A percentile compares a stretch with the other conserved stretches of the same genome.
Conservation (phyloP, 78 protist genomes). For the Dictyostelium firmibasis region DNA sequence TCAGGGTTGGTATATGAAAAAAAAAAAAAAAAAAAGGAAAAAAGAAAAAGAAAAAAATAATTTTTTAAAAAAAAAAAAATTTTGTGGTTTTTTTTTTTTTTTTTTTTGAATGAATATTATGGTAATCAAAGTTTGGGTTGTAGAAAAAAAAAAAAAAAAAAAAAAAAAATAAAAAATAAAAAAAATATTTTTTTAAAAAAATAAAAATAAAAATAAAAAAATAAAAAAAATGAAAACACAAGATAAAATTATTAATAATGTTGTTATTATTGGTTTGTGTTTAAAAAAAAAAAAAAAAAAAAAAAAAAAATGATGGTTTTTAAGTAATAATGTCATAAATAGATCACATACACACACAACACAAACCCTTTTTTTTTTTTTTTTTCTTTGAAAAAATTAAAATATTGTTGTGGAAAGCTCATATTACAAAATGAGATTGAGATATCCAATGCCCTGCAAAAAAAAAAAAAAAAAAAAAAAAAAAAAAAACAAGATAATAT, state of each 20-base stretch:
- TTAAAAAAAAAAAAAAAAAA: too few species aligned
- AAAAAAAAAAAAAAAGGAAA: too few species aligned
- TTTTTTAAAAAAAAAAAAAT: too few species aligned
- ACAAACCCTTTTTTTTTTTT: not conserved
- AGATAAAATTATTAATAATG: not conserved
- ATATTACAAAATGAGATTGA: not conserved
- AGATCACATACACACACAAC: not conserved
- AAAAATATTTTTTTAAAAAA: too few species aligned
- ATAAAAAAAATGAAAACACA: too few species aligned
- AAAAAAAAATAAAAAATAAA: too few species aligned
- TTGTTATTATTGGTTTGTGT: not conserved
- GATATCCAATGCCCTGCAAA: not conserved
- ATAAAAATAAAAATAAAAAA: too few species aligned
- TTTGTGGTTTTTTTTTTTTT: too few species aligned
- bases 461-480: too few species aligned
- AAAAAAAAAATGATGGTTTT: not conserved
- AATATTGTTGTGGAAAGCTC: not conserved
- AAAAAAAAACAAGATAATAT: not conserved
- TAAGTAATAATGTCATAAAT: not conserved
- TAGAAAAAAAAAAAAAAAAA: too few species aligned
- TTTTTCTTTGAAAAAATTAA: not conserved
- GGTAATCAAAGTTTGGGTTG: not conserved
- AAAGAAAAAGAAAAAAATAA: too few species aligned
- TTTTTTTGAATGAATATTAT: not conserved
- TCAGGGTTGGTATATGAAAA: not conserved